Evolutionary conservation across 1,139 yeast species (phyloP), one percentile per base, ranked within the genome.

Genomic region (Groenewaldozyma sp.): DNA sequence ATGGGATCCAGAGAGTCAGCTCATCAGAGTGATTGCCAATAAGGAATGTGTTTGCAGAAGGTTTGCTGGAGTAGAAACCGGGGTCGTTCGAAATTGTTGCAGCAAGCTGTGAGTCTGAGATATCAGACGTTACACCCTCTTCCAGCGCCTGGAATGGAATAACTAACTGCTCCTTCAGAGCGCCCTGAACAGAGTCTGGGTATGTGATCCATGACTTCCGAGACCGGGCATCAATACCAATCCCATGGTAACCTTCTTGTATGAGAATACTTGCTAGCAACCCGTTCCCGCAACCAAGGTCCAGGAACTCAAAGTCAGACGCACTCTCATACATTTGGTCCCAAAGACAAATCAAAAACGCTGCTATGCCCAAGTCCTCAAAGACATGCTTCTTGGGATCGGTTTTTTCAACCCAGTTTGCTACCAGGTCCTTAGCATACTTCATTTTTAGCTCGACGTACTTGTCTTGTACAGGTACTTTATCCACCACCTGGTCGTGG

Each of bases 11-110:
- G 49, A 95, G 83, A 0, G 97, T 88, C 43, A 91, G 68, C 56
- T 91, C 97, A 58, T 91, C 98, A 0, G 95, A 83, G 55, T 91
- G 98, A 56, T 91, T 91, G 1, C 97, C 98, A 38, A 91, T 87
- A 31, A 88, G 63, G 53, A 91, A 91, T 0, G 94, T 79, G 50
- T 80, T 73, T 20, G 63, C 56, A 0, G 82, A 78, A 45, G 82
- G 80, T 33, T 77, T 80, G 3, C 18, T n/a, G 20, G 78, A 71
- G 42, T 82, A 77, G 31, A 84, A 82, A 45, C 67, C 70, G 1
- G 79, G 68, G 3, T 84, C 76, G 18, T 45, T 42, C 10, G 34
- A 13, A 17, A 34, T 28, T 7, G 26, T 11, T 13, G 34, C 31
- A 9, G 22, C 24, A 7, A 29, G 10, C 17, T 5, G 20, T 6